These are phyloP conservation scores for Clitopilus hobsonii DNA, from an alignment of 768 basidiomycete species.

Conservation along the genomic window DNA sequence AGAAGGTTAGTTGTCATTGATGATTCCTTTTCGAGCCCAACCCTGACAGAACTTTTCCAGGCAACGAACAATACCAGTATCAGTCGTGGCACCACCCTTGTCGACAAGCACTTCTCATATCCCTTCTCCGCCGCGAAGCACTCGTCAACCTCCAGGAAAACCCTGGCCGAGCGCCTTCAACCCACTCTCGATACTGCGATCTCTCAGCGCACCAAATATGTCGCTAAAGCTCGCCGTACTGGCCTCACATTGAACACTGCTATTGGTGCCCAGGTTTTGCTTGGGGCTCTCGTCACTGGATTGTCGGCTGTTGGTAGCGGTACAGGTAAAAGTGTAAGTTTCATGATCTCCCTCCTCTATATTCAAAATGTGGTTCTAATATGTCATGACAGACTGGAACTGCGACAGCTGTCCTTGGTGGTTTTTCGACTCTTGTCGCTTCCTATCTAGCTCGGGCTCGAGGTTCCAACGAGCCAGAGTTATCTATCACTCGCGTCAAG, in stretches of 20 bases:
- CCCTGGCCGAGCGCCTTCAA: constrained; percentile 48
- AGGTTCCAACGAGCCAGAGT: constrained; percentile 67
- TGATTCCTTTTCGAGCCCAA: too few species aligned
- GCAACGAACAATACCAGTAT: neutral
- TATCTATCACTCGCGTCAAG: constrained; percentile 49
- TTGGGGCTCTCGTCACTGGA: constrained; percentile 67
- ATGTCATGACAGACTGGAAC: constrained; percentile 27
- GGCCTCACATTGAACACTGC: constrained; percentile 38
- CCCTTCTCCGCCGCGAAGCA: neutral
- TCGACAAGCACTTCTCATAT: neutral
- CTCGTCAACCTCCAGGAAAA: constrained; percentile 16
- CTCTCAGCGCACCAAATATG: constrained; percentile 39
- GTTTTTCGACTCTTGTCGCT: constrained; percentile 60
- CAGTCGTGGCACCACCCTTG: neutral
- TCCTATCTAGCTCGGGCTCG: constrained; percentile 69
- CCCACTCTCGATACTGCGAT: constrained; percentile 49
- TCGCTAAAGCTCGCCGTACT: constrained; percentile 37
- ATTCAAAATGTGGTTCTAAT: neutral
- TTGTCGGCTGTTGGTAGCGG: constrained; percentile 44
- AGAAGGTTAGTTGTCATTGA: neutral
- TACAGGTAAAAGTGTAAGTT: constrained; percentile 28
- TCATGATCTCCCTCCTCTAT: neutral
- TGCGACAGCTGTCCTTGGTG: constrained; percentile 45
- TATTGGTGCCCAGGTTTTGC: constrained; percentile 57
- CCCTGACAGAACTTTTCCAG: too few species aligned